Conservation (phyloP, 345 rosid species). For the Brassica nigra region DNA sequence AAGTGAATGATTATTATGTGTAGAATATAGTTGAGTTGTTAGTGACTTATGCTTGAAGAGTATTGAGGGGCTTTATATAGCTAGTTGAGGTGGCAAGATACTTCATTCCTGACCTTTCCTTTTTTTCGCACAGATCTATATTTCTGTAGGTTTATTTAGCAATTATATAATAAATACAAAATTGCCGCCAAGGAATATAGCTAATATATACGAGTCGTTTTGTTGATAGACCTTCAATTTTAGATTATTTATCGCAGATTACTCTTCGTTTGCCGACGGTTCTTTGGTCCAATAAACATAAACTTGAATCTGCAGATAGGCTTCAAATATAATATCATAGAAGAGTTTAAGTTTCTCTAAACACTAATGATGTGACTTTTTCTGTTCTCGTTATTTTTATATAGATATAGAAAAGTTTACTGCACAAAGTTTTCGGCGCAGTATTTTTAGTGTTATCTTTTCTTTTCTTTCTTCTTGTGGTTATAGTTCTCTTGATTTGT, state of each 20-base stretch:
- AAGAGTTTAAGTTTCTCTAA: background rate
- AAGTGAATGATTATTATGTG: background rate
- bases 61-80: background rate
- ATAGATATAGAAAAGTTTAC: background rate
- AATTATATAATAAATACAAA: constrained; percentile 5
- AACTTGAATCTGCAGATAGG: background rate
- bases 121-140: background rate
- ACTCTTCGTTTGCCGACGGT: background rate
- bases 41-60: background rate
- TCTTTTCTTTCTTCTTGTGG: background rate
- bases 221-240: background rate
- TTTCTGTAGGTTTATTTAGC: background rate
- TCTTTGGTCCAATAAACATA: constrained; percentile 25
- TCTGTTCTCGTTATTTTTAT: background rate
- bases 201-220: background rate
- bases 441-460: background rate
- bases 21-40: background rate
- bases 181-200: constrained; percentile 16
- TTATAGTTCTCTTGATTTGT: constrained; percentile 11
- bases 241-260: background rate
- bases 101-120: background rate
- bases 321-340: background rate
- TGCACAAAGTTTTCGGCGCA: background rate
- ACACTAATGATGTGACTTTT: background rate
- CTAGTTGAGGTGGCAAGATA: background rate